Evolutionary conservation across 305 asterid genomes (phyloP).

Genomic region (Fraxinus angustifolia): DNA sequence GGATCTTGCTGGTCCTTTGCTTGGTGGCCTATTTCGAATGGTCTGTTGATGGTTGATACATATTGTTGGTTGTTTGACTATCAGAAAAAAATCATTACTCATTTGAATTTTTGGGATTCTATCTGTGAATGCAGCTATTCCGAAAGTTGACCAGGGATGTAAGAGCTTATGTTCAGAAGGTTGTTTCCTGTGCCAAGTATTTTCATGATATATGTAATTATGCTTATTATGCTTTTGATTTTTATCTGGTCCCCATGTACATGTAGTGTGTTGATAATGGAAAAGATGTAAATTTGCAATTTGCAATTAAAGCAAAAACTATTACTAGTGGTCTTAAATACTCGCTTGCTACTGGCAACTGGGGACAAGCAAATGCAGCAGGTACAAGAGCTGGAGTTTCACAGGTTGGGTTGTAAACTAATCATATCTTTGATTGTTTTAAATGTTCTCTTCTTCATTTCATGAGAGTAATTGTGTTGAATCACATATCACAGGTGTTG

Average conservation of each 20-base stretch:
- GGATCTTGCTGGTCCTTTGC: constrained; percentile 98
- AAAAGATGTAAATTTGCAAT: constrained; percentile 94
- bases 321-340: constrained; percentile 94
- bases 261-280: constrained; percentile 95
- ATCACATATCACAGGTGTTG: constrained; percentile 60
- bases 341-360: constrained; percentile 94
- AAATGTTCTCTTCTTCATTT: not conserved
- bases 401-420: constrained; percentile 50
- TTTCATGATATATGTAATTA: constrained; percentile 21
- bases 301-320: constrained; percentile 95
- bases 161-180: constrained; percentile 95
- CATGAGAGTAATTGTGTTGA: constrained; percentile 11
- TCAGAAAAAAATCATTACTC: constrained; percentile 5
- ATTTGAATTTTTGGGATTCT: constrained; percentile 29
- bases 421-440: constrained; percentile 11
- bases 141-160: constrained; percentile 97
- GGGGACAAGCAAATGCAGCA: constrained; percentile 99
- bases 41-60: constrained; percentile 40
- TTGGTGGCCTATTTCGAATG: constrained; percentile 95
- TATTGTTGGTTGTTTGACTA: constrained; percentile 20
- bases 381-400: constrained; percentile 98
- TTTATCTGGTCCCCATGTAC: constrained; percentile 17
- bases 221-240: constrained; percentile 13
- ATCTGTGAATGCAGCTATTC: constrained; percentile 66
- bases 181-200: constrained; percentile 24